phyloP scores from a whole-genome alignment of 352 stramenopile species.

The Globisporangium heterothallicum region DNA sequence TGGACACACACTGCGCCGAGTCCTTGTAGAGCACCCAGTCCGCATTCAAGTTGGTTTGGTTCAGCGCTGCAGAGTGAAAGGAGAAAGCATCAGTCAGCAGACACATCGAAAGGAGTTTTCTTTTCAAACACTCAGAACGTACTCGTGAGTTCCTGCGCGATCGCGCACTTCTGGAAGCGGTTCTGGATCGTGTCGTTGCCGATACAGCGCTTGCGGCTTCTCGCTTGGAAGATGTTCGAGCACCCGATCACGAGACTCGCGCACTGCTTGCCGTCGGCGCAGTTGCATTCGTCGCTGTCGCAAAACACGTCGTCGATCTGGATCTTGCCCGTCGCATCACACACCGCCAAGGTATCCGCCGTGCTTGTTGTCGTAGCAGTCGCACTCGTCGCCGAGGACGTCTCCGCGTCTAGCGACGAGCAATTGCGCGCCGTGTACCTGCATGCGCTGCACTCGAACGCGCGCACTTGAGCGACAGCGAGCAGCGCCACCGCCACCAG shows the following conservation, averaged over 20 bases:
- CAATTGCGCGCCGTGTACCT: slow-evolving; percentile 68
- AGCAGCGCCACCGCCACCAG: slow-evolving; percentile 15
- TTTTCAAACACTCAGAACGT: too few species aligned
- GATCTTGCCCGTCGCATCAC: slow-evolving; percentile 44
- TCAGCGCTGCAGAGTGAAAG: slow-evolving; percentile 22
- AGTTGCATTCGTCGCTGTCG: slow-evolving; percentile 50
- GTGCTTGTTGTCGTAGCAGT: slow-evolving; percentile 9
- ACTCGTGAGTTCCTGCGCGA: slow-evolving; percentile 44
- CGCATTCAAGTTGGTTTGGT: slow-evolving; percentile 37
- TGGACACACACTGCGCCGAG: slow-evolving; percentile 37
- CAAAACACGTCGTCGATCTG: slow-evolving; percentile 84
- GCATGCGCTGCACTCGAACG: slow-evolving; percentile 48
- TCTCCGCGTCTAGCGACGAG: slow-evolving; percentile 25
- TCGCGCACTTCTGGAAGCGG: slow-evolving; percentile 50
- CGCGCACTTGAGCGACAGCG: slow-evolving; percentile 1
- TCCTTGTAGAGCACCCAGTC: slow-evolving; percentile 79
- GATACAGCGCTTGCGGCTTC: slow-evolving; percentile 66
- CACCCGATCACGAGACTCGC: slow-evolving; percentile 65
- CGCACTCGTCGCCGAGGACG: background rate
- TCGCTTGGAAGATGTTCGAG: slow-evolving; percentile 61
- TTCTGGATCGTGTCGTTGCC: slow-evolving; percentile 32
- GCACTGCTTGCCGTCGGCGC: slow-evolving; percentile 41
- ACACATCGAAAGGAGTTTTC: background rate
- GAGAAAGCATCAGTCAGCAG: too few species aligned
- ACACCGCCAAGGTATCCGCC: slow-evolving; percentile 36